Evolutionary conservation across 805 yeast species (phyloP), one percentile per base, ranked within the genome.

Genomic region (Pichia nakasei): DNA sequence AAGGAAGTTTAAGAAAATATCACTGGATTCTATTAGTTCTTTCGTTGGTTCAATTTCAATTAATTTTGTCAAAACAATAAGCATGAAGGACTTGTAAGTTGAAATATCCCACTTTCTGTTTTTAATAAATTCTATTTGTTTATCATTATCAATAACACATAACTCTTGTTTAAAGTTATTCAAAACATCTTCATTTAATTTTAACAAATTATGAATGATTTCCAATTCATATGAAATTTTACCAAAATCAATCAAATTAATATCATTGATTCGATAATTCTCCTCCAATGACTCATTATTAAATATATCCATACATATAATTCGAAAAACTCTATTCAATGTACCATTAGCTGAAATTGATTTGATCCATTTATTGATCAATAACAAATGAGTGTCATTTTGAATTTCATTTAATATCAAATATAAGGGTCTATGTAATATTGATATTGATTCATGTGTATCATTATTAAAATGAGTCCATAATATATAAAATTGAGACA

Each of bases 401-500:
- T 64, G 59, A 19, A 83, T 58, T 35, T 78, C 82, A 56, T 88
- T 96, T 29, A 89, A 59, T 17, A 85, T 64, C 1, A 85, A 57
- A 47, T 79, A 76, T 6, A 87, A 58, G 0, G 95, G 93, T 49
- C 81, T 69, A 7, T 72, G 64, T 12, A 87, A 60, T 8, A 82
- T 61, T 2, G 59, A 49, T 41, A 71, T 80, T 0, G 63, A 42
- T 32, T 78, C 85, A 35, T 31, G 19, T 37, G 70, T 73, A 33
- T 63, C 56, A n/a, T 68, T 60, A 9, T 62, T 48, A 0, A 91
- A 72, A 52, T 85, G 91, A 3, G 70, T 69, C 97, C 97, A 91
- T 5, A 89, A 57, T 9, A 76, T 70, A 41, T 77, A 70, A 49
- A 86, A 73, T 0, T 84, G 82, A 17, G 66, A 59, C 1, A 82